phyloP scores from a whole-genome alignment of 1,139 yeast species.

The Yamadazyma dendronema region DNA sequence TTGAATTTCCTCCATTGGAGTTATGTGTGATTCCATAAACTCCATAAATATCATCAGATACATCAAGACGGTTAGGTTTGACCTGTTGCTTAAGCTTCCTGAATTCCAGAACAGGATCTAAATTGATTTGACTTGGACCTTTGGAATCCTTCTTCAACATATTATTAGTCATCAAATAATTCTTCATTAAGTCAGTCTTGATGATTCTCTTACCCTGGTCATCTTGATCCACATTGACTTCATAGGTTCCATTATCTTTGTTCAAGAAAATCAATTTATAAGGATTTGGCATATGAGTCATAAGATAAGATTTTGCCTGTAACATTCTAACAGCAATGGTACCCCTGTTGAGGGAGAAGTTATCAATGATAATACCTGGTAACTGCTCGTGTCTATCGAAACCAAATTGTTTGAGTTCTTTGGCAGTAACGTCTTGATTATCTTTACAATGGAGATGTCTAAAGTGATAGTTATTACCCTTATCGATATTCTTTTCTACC shows the following conservation, averaged over 20 bases:
- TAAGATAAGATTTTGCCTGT: constrained; percentile 25
- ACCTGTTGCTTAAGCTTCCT: constrained; percentile 12
- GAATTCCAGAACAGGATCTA: constrained; percentile 21
- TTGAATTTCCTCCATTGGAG: constrained; percentile 8
- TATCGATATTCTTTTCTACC: constrained; percentile 12
- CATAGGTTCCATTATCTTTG: constrained; percentile 25
- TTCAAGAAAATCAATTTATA: constrained; percentile 24
- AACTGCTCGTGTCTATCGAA: constrained; percentile 21
- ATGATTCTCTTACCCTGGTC: constrained; percentile 19
- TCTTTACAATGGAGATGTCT: constrained; percentile 19
- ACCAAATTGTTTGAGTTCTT: constrained; percentile 20
- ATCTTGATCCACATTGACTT: constrained; percentile 20
- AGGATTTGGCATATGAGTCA: constrained; percentile 27
- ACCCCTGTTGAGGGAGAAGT: constrained; percentile 19
- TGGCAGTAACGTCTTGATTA: constrained; percentile 19
- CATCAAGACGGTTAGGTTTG: constrained; percentile 10
- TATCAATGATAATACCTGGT: constrained; percentile 22
- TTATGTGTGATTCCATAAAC: constrained; percentile 17
- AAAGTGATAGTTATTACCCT: constrained; percentile 9
- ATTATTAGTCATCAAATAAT: constrained; percentile 18
- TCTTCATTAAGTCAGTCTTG: constrained; percentile 24
- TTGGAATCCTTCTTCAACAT: constrained; percentile 2
- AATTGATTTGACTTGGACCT: constrained; percentile 12
- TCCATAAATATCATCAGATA: constrained; percentile 19
- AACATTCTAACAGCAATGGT: constrained; percentile 23